Percentiles rank a stretch among this genome's conserved stretches.
Conservation (phyloP, 805 yeast genomes). For the Metschnikowia corniflorae region DNA sequence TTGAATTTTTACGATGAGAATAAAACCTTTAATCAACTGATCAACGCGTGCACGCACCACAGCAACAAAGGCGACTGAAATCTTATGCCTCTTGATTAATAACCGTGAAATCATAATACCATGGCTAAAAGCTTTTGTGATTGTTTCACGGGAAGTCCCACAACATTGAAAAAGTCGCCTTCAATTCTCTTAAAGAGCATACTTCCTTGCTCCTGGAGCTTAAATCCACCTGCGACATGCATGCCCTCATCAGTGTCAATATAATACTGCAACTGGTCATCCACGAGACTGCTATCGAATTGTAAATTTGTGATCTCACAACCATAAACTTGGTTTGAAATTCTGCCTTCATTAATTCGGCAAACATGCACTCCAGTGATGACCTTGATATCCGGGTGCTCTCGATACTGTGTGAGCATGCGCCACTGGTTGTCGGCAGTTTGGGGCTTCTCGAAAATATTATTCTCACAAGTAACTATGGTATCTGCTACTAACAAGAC, state of each 20-base stretch:
- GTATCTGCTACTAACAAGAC: constrained; percentile 74
- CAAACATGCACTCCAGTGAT: constrained; percentile 34
- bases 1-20: too few species aligned
- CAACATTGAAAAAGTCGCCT: constrained; percentile 85
- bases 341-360: constrained; percentile 11
- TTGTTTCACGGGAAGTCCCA: constrained; percentile 67
- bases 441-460: constrained; percentile 75
- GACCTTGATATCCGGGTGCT: constrained; percentile 24
- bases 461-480: constrained; percentile 53
- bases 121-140: constrained; percentile 6
- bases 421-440: constrained; percentile 25
- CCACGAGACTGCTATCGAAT: constrained; percentile 45
- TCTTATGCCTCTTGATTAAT: too few species aligned
- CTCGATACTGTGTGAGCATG: constrained; percentile 27
- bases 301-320: constrained; percentile 44
- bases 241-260: constrained; percentile 69
- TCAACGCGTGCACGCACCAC: too few species aligned
- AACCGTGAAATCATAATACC: constrained; percentile 2
- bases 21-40: too few species aligned
- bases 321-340: constrained; percentile 2
- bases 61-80: too few species aligned
- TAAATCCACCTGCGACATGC: constrained; percentile 90
- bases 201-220: constrained; percentile 72
- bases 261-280: constrained; percentile 57
- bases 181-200: constrained; percentile 55